Evolutionary conservation across 2,329 filamentous ascomycete species (phyloP).

Genomic region (Conoideocrella luteorostrata): DNA sequence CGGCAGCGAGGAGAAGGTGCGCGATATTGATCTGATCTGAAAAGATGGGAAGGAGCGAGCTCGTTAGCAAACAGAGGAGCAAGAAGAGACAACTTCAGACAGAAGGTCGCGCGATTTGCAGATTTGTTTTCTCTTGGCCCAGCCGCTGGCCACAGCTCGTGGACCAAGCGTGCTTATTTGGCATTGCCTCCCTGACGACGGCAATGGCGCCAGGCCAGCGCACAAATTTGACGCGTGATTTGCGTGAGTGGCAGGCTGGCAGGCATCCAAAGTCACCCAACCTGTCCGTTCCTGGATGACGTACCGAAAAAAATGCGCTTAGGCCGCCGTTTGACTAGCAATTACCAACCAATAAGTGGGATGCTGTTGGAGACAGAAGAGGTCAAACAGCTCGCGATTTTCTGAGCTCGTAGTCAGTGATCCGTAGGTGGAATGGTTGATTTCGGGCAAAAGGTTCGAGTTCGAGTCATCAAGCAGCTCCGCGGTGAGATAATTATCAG

Average conservation of each 20-base stretch:
- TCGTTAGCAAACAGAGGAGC: not conserved
- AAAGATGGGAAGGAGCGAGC: not conserved
- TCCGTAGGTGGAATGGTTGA: no score
- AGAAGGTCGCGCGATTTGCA: not conserved
- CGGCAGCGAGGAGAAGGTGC: not conserved
- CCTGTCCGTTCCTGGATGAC: constrained; percentile 3
- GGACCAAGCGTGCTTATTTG: no score
- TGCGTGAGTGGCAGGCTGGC: constrained; percentile 3
- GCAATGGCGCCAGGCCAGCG: no score
- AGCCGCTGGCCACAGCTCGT: not conserved
- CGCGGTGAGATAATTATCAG: constrained; percentile 1
- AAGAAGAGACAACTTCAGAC: not conserved
- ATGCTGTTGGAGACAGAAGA: no score
- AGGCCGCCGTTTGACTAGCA: not conserved
- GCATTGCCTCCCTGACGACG: no score
- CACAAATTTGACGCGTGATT: not conserved
- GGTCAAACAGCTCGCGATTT: no score
- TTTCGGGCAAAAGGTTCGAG: not conserved
- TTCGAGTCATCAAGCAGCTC: not conserved
- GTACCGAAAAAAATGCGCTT: constrained; percentile 1
- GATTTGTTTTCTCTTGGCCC: not conserved
- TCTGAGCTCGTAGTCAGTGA: no score
- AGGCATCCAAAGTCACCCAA: not conserved
- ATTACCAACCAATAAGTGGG: not conserved
- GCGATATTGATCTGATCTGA: not conserved